Conservation (phyloP, 345 rosid species). For the Eucalyptus sideroxylon region DNA sequence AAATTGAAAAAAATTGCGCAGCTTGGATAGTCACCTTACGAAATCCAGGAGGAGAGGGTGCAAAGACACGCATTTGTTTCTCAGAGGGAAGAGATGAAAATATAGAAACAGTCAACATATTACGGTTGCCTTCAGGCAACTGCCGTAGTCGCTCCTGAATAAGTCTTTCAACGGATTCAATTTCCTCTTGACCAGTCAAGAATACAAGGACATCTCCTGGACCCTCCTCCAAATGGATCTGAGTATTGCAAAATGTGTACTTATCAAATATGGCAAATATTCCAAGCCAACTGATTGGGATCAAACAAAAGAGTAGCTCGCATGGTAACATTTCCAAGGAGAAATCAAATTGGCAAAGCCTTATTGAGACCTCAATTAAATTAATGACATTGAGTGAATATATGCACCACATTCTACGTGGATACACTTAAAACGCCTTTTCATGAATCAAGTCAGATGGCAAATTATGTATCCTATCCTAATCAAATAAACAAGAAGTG, state of each 20-base stretch:
- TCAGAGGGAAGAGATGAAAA: slow-evolving; percentile 92
- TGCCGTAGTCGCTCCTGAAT: slow-evolving; percentile 47
- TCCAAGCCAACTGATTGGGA: not conserved
- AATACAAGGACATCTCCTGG: slow-evolving; percentile 92
- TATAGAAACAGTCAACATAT: slow-evolving; percentile 49
- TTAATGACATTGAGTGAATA: not conserved
- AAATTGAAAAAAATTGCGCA: not conserved
- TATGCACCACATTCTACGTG: not conserved
- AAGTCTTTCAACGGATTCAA: slow-evolving; percentile 74
- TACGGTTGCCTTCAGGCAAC: slow-evolving; percentile 49
- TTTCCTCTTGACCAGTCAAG: slow-evolving; percentile 95
- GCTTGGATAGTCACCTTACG: slow-evolving; percentile 51
- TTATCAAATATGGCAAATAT: not conserved
- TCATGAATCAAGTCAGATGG: not conserved
- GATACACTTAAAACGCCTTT: not conserved
- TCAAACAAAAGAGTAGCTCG: not conserved
- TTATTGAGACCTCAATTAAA: not conserved
- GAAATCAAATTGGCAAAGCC: not conserved
- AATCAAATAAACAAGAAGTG: not conserved
- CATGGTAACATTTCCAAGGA: not conserved
- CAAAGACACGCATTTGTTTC: slow-evolving; percentile 71
- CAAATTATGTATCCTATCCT: not conserved
- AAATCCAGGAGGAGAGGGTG: slow-evolving; percentile 53
- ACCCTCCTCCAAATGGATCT: slow-evolving; percentile 78
- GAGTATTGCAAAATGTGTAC: not conserved